Conservation (phyloP, 2,329 filamentous ascomycete genomes). For the Seiridium unicorne region DNA sequence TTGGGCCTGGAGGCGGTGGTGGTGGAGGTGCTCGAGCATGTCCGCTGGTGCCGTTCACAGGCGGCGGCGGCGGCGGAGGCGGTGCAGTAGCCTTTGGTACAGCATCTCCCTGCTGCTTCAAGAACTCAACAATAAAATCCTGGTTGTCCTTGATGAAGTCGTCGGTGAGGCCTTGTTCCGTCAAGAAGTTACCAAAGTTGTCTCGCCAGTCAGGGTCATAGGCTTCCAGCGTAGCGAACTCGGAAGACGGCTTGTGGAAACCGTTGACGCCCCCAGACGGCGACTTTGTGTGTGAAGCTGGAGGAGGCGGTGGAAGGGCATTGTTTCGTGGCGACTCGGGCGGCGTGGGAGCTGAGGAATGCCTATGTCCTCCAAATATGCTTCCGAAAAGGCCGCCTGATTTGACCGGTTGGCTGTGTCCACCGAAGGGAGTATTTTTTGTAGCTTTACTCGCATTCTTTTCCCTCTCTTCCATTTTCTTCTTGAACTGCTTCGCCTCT, state of each 20-base stretch:
- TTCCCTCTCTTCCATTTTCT: constrained; percentile 95
- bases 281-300: constrained; percentile 30
- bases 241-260: constrained; percentile 40
- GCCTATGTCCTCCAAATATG: constrained; percentile 60
- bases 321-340: constrained; percentile 53
- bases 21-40: constrained; percentile 23
- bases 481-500: constrained; percentile 93
- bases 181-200: constrained; percentile 63
- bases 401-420: constrained; percentile 42
- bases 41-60: constrained; percentile 30
- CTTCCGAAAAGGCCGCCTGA: constrained; percentile 54
- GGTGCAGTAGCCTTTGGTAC: constrained; percentile 35
- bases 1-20: constrained; percentile 12
- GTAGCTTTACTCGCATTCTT: constrained; percentile 93
- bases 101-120: constrained; percentile 54
- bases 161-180: constrained; percentile 61
- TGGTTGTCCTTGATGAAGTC: constrained; percentile 68
- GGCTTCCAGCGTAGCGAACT: constrained; percentile 61
- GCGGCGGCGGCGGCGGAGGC: constrained; percentile 38
- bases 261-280: constrained; percentile 48
- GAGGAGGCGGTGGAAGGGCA: constrained; percentile 21
- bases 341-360: constrained; percentile 56
- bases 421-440: constrained; percentile 71
- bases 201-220: constrained; percentile 66
- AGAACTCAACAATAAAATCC: constrained; percentile 65